These are phyloP conservation scores for Alternaria tenuissima DNA, from an alignment of 2,329 filamentous ascomycete genomes.

Conservation along the genomic window DNA sequence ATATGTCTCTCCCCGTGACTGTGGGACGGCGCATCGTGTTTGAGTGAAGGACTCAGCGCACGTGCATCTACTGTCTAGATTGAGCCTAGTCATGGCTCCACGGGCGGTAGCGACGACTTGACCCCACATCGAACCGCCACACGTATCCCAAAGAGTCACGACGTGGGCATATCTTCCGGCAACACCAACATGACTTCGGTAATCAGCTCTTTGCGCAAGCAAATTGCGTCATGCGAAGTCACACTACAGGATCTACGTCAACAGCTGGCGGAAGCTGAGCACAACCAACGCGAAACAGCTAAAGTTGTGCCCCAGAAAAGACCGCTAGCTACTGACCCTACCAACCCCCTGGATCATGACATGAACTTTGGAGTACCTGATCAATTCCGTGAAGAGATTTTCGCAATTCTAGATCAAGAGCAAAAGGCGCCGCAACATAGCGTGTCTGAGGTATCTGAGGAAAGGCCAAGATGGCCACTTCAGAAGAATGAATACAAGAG, in stretches of 20 bases:
- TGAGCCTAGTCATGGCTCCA: neutral
- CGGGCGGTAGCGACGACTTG: neutral
- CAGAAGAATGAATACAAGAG: conserved; percentile 77
- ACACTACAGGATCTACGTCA: conserved; percentile 52
- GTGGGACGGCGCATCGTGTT: neutral
- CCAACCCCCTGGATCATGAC: conserved; percentile 44
- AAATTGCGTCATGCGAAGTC: conserved; percentile 54
- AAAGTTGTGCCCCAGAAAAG: conserved; percentile 32
- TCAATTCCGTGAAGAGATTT: conserved; percentile 54
- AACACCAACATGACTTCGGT: conserved; percentile 25
- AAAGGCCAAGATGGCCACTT: conserved; percentile 69
- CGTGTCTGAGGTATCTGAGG: conserved; percentile 8
- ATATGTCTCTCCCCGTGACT: neutral
- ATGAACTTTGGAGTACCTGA: conserved; percentile 53
- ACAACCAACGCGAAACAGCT: conserved; percentile 38
- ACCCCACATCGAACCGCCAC: conserved; percentile 16
- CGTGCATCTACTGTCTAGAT: neutral
- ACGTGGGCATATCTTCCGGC: conserved; percentile 6
- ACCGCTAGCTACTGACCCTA: conserved; percentile 25
- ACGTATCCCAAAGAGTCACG: conserved; percentile 11
- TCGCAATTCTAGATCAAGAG: conserved; percentile 46
- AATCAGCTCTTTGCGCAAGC: conserved; percentile 51
- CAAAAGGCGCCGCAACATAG: conserved; percentile 4
- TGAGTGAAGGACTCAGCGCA: neutral
- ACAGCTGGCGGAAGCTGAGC: conserved; percentile 55